These are phyloP conservation scores for Dendrostoma leiphaemia DNA, from an alignment of 2,329 filamentous ascomycete species.

Conservation along the genomic window DNA sequence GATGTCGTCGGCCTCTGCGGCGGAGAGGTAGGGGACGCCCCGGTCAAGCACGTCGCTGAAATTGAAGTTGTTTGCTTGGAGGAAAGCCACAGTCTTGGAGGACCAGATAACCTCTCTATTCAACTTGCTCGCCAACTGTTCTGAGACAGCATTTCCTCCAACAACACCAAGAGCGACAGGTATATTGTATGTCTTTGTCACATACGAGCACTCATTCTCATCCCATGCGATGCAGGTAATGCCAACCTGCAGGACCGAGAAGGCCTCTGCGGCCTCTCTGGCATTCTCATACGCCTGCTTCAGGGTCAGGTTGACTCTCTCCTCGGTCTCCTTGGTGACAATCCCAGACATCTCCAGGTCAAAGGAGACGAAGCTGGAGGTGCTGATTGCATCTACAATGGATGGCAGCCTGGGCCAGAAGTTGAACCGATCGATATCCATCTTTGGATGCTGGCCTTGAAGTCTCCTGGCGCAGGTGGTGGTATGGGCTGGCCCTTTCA, in stretches of 20 bases:
- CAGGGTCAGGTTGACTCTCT: not conserved
- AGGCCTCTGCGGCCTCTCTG: conserved; percentile 28
- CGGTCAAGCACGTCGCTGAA: conserved; percentile 24
- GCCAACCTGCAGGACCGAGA: conserved; percentile 35
- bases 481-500: no score
- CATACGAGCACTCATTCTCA: conserved; percentile 19
- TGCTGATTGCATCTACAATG: conserved; percentile 28
- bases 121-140: conserved; percentile 21
- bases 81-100: conserved; percentile 28
- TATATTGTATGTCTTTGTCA: conserved; percentile 29
- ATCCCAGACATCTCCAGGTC: conserved; percentile 40
- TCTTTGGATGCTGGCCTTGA: conserved; percentile 17
- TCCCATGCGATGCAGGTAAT: conserved; percentile 31
- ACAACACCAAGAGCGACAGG: conserved; percentile 30
- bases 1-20: conserved; percentile 20
- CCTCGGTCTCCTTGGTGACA: not conserved
- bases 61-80: conserved; percentile 26
- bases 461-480: no score
- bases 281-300: conserved; percentile 27
- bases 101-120: conserved; percentile 29
- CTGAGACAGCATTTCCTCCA: not conserved
- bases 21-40: conserved; percentile 33
- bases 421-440: conserved; percentile 27
- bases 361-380: conserved; percentile 31
- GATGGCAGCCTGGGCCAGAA: conserved; percentile 29